These are phyloP conservation scores for Blastocystis sp. DNA, from an alignment of 352 stramenopile species.

Conservation along the genomic window DNA sequence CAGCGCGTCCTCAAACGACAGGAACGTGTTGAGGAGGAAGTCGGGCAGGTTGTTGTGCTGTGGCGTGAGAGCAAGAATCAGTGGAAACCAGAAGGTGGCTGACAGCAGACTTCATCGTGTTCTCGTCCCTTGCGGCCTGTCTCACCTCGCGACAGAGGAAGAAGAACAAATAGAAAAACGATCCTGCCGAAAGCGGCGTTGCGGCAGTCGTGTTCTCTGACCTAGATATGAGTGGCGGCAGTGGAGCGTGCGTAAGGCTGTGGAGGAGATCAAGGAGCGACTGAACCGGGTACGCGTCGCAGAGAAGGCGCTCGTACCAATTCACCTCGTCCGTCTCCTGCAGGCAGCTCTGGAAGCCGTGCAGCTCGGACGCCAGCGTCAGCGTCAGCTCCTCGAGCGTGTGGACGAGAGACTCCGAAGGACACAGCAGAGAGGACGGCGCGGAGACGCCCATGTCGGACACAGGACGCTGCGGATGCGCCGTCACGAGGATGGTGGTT, in stretches of 20 bases:
- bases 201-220: no score
- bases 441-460: neutral
- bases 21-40: neutral
- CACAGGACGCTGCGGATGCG: neutral
- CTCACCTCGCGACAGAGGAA: neutral
- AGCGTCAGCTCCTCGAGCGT: neutral
- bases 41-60: neutral
- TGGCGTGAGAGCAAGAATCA: no score
- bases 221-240: no score
- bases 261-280: neutral
- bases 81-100: no score
- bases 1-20: neutral
- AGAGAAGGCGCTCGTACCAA: neutral
- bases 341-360: neutral
- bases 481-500: neutral
- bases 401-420: neutral
- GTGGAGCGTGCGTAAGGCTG: no score
- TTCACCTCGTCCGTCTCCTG: neutral
- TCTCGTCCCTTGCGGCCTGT: no score
- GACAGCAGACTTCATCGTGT: no score
- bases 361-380: neutral
- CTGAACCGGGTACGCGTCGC: neutral
- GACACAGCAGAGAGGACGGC: neutral
- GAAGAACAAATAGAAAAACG: neutral
- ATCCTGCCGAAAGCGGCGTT: neutral